Evolutionary conservation across 2,329 filamentous ascomycete genomes (phyloP).

Genomic region (Aureobasidium subglaciale): DNA sequence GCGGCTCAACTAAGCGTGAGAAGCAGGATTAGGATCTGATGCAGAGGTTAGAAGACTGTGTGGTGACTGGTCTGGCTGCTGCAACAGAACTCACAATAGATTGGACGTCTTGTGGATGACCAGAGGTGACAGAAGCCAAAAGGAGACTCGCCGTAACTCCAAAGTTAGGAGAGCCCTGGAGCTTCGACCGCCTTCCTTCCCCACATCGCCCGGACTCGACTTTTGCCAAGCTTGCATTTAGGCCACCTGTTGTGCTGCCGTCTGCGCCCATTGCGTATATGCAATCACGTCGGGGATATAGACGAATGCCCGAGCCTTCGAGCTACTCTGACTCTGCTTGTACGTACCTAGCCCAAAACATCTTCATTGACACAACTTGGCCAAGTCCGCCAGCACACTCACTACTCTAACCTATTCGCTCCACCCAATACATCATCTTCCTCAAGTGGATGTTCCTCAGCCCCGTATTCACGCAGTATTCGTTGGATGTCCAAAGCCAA

Average conservation of each 20-base stretch:
- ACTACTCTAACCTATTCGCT: no score
- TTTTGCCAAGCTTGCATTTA: not conserved
- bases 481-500: no score
- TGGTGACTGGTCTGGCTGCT: not conserved
- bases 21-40: not conserved
- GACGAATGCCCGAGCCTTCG: no score
- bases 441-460: no score
- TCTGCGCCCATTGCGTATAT: not conserved
- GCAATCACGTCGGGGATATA: not conserved
- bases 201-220: not conserved
- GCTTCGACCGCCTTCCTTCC: conserved; percentile 11
- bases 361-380: no score
- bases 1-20: not conserved
- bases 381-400: no score
- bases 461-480: no score
- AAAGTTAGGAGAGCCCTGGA: conserved; percentile 5
- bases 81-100: not conserved
- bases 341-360: no score
- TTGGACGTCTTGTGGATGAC: conserved; percentile 10
- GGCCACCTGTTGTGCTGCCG: conserved; percentile 1
- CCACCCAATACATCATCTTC: no score
- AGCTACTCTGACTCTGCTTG: no score
- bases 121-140: not conserved
- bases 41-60: not conserved
- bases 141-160: not conserved